phyloP scores from a whole-genome alignment of 1,284 basidiomycete species.

The Phylloboletellus chloephorus region DNA sequence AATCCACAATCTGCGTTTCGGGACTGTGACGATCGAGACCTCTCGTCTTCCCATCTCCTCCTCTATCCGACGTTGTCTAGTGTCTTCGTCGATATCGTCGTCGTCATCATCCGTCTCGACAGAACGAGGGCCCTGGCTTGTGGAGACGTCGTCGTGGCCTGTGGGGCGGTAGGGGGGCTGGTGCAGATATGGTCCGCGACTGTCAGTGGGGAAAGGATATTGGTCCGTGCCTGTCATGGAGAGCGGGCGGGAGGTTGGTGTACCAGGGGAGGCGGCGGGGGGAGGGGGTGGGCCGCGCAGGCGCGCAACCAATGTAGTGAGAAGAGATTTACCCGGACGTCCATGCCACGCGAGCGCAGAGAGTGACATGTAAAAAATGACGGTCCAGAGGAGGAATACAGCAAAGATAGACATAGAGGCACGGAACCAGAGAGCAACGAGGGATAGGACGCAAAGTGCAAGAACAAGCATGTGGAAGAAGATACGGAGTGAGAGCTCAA shows the following conservation, averaged over 20 bases:
- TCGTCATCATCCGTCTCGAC: slow-evolving; percentile 55
- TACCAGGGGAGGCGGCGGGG: slow-evolving; percentile 24
- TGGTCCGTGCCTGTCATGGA: slow-evolving; percentile 40
- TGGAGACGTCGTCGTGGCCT: slow-evolving; percentile 42
- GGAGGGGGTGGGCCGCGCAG: slow-evolving; percentile 35
- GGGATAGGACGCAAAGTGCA: slow-evolving; percentile 50
- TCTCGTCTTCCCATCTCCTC: slow-evolving; percentile 74
- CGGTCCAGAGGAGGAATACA: slow-evolving; percentile 58
- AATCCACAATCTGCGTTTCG: slow-evolving; percentile 66
- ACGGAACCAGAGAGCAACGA: slow-evolving; percentile 54
- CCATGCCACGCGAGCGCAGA: slow-evolving; percentile 52
- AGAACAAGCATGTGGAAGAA: slow-evolving; percentile 55
- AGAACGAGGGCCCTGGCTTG: slow-evolving; percentile 38
- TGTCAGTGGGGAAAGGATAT: slow-evolving; percentile 43
- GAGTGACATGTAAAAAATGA: slow-evolving; percentile 52
- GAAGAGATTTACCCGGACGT: slow-evolving; percentile 50
- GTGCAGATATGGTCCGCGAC: slow-evolving; percentile 53
- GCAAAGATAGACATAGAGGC: slow-evolving; percentile 53
- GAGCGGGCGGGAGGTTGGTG: slow-evolving; percentile 33
- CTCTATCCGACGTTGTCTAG: slow-evolving; percentile 66
- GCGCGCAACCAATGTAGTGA: slow-evolving; percentile 46
- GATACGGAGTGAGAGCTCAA: slow-evolving; percentile 43
- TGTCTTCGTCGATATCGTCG: slow-evolving; percentile 67
- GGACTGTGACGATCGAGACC: slow-evolving; percentile 75
- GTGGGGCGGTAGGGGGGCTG: slow-evolving; percentile 53